These are phyloP conservation scores for Mycena albidolilacea DNA, from an alignment of 768 basidiomycete species.

Conservation along the genomic window DNA sequence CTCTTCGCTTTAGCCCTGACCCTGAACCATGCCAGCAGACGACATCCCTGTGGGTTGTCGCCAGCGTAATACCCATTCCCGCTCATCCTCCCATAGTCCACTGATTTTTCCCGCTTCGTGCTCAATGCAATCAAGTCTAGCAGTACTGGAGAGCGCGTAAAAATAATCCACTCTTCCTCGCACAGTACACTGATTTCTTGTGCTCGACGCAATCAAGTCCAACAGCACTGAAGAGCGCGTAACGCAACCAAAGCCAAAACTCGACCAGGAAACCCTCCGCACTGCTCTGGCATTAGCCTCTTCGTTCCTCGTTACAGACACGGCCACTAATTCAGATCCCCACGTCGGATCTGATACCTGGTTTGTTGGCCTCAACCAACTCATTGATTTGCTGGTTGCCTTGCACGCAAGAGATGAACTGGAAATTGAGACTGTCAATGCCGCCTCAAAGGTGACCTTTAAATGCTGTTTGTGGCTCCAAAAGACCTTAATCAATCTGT, in stretches of 20 bases:
- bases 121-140: constrained; percentile 32
- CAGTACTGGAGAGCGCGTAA: background rate
- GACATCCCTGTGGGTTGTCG: constrained; percentile 25
- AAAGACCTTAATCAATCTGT: background rate
- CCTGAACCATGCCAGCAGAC: constrained; percentile 25
- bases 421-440: constrained; percentile 83
- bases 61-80: background rate
- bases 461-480: background rate
- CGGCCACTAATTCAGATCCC: constrained; percentile 69
- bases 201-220: constrained; percentile 34
- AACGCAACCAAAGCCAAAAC: background rate
- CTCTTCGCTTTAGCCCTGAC: constrained; percentile 20
- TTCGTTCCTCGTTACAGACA: constrained; percentile 67
- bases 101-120: constrained; percentile 35
- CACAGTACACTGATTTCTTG: constrained; percentile 31
- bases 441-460: constrained; percentile 66
- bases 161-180: constrained; percentile 3
- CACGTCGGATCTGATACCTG: constrained; percentile 69
- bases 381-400: constrained; percentile 82
- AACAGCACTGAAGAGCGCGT: background rate
- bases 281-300: constrained; percentile 24
- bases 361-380: constrained; percentile 75
- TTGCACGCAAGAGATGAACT: constrained; percentile 78
- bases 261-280: constrained; percentile 33
- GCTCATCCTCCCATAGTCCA: constrained; percentile 16